Conservation (phyloP, 306 rosid genomes). For the Mimosa bimucronata region DNA sequence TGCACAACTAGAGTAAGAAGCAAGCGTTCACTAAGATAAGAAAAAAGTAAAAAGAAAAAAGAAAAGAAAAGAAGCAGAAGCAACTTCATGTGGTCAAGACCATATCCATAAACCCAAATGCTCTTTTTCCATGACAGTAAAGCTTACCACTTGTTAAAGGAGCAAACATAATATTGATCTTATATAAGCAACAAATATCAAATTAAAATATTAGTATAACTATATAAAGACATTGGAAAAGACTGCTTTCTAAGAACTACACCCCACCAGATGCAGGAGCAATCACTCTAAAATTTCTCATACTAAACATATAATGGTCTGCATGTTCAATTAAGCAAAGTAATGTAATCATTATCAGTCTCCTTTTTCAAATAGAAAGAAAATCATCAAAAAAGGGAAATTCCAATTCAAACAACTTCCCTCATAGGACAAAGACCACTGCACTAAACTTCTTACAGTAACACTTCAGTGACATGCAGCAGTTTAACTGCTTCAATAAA, state of each 20-base stretch:
- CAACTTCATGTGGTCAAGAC: background rate
- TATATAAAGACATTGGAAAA: background rate
- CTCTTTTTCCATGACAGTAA: background rate
- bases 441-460: constrained; percentile 3
- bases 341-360: background rate
- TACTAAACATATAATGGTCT: background rate
- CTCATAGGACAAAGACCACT: background rate
- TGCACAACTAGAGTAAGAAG: background rate
- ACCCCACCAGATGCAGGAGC: background rate
- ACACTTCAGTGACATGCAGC: background rate
- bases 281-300: background rate
- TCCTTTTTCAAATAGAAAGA: constrained; percentile 1
- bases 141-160: background rate
- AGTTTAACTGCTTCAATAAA: background rate
- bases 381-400: constrained; percentile 17
- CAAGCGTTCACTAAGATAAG: background rate
- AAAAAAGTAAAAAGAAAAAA: too few species aligned
- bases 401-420: background rate
- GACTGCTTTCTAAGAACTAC: background rate
- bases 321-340: constrained; percentile 9
- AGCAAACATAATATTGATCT: background rate
- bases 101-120: background rate
- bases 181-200: background rate
- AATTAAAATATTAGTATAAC: background rate
- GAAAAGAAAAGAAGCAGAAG: background rate